Conservation (phyloP, 1,284 basidiomycete genomes). For the Takashimella tepidaria region DNA sequence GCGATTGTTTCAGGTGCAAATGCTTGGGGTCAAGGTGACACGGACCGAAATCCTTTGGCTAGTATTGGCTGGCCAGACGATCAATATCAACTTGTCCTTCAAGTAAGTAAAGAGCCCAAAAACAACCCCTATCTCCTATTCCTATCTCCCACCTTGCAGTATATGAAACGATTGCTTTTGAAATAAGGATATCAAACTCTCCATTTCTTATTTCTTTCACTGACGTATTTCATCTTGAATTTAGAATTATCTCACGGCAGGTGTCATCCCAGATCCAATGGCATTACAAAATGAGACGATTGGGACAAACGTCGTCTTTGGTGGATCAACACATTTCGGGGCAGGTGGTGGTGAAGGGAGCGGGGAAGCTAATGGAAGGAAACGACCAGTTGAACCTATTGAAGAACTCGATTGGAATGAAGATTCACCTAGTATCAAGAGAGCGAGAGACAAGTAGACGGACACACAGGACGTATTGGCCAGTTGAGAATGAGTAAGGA, state of each 20-base stretch:
- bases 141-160: too few species aligned
- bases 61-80: constrained; percentile 45
- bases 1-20: constrained; percentile 37
- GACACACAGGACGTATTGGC: background rate
- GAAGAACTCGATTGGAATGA: constrained; percentile 28
- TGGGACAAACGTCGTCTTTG: constrained; percentile 35
- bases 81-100: constrained; percentile 39
- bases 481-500: too few species aligned
- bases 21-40: constrained; percentile 14
- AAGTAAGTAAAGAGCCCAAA: too few species aligned
- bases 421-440: background rate
- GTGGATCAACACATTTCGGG: constrained; percentile 13
- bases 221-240: background rate
- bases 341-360: constrained; percentile 13
- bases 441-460: background rate
- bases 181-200: background rate
- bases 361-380: too few species aligned
- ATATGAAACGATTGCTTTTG: background rate
- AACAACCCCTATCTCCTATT: too few species aligned
- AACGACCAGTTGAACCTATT: constrained; percentile 35
- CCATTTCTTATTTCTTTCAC: background rate
- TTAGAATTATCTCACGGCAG: background rate
- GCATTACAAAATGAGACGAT: constrained; percentile 15
- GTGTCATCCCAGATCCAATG: constrained; percentile 1
- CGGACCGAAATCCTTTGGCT: constrained; percentile 36